Percentiles rank a stretch among this genome's conserved stretches.
These are phyloP conservation scores for Populus ilicifolia DNA, from an alignment of 345 rosid species.

Conservation along the genomic window DNA sequence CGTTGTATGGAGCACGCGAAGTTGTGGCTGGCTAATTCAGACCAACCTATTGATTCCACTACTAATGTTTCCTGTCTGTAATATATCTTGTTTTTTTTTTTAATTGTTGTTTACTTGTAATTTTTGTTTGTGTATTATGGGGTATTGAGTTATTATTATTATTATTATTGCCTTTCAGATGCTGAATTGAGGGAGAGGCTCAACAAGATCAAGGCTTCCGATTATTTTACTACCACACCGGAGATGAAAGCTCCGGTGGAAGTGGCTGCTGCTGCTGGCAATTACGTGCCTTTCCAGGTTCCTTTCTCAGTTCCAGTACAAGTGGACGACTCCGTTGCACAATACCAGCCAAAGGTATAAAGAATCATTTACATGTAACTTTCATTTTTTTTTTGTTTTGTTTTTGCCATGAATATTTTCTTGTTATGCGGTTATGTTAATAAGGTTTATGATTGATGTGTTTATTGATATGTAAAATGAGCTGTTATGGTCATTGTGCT, in stretches of 20 bases:
- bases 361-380: background rate
- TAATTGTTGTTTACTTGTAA: background rate
- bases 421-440: background rate
- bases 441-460: background rate
- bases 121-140: background rate
- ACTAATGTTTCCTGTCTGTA: conserved; percentile 55
- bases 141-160: background rate
- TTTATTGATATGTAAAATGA: background rate
- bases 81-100: background rate
- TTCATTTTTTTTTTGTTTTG: background rate
- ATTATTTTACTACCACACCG: conserved; percentile 74
- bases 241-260: conserved; percentile 86
- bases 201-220: conserved; percentile 77
- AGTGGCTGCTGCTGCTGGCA: conserved; percentile 56
- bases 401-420: background rate
- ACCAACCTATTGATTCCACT: conserved; percentile 51
- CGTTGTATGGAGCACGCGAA: conserved; percentile 69
- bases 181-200: conserved; percentile 69
- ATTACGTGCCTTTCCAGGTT: conserved; percentile 57
- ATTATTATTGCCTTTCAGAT: conserved; percentile 38
- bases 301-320: conserved; percentile 38
- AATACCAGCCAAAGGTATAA: conserved; percentile 33
- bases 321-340: conserved; percentile 37
- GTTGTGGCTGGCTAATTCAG: conserved; percentile 69
- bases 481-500: background rate